Percentiles rank a stretch among this genome's conserved stretches.
Conservation (phyloP, 106 monocot genomes). For the Phalaenopsis equestris region DNA sequence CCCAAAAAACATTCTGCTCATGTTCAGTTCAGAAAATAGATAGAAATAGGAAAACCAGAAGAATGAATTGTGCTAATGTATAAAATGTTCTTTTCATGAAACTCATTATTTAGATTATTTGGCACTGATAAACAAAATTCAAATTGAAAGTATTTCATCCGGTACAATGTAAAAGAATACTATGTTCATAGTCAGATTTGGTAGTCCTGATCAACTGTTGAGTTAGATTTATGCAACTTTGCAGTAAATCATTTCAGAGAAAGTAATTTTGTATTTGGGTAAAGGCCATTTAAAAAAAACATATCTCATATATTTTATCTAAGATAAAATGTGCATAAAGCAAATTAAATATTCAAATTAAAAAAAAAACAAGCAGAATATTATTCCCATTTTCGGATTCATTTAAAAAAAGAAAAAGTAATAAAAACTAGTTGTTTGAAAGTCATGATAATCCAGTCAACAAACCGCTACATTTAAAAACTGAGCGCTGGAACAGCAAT, state of each 20-base stretch:
- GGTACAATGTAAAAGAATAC: neutral
- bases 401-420: too few relatives aligned
- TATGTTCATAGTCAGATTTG: neutral
- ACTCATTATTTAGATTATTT: neutral
- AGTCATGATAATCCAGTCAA: too few relatives aligned
- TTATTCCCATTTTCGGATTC: too few relatives aligned
- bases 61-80: neutral
- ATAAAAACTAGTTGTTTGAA: too few relatives aligned
- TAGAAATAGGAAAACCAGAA: neutral
- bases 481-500: too few relatives aligned
- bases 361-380: too few relatives aligned
- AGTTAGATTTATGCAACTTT: too few relatives aligned
- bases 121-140: neutral
- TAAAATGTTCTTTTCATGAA: conserved; percentile 3
- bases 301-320: neutral
- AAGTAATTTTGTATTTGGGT: too few relatives aligned
- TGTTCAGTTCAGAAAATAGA: neutral
- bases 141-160: neutral
- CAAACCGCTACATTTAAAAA: too few relatives aligned
- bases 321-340: neutral
- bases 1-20: neutral
- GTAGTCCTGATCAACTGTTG: too few relatives aligned
- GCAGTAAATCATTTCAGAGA: too few relatives aligned
- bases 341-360: too few relatives aligned
- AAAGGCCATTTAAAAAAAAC: neutral